These are phyloP conservation scores for Coemansia sp. DNA, from an alignment of 192 early-diverging fungal genomes.

Conservation along the genomic window DNA sequence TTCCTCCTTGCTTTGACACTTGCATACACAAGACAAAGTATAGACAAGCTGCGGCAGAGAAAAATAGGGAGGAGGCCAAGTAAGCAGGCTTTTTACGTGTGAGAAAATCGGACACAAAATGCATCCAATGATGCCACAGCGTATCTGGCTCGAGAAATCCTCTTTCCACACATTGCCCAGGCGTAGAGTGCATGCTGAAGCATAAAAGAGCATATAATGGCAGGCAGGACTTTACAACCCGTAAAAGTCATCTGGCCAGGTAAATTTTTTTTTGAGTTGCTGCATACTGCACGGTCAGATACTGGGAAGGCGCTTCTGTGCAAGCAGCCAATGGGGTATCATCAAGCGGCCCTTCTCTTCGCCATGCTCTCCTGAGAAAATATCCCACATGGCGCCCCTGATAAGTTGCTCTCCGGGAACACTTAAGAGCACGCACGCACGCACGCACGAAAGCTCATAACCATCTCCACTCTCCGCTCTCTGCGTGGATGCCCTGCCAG, in stretches of 20 bases:
- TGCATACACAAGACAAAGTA: not conserved
- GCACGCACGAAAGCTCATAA: not conserved
- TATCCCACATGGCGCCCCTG: not conserved
- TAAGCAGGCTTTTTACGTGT: not conserved
- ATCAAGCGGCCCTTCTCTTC: not conserved
- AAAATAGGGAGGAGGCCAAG: not conserved
- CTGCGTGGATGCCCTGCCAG: too few relatives aligned
- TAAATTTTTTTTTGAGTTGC: not conserved
- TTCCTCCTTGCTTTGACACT: not conserved
- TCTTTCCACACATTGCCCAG: not conserved
- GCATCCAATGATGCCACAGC: not conserved
- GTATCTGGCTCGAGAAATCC: not conserved
- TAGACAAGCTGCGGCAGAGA: not conserved
- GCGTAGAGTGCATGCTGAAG: not conserved
- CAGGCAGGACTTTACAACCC: not conserved
- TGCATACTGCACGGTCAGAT: not conserved
- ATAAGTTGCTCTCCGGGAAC: not conserved
- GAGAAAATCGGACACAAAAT: not conserved
- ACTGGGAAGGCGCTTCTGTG: not conserved
- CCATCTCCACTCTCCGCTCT: too few relatives aligned
- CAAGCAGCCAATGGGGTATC: not conserved
- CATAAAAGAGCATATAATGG: not conserved
- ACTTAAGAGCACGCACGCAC: not conserved
- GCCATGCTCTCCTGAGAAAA: not conserved
- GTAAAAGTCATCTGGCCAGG: not conserved